Base-by-base conservation (phyloP, 192 early-diverging fungal species). In the Pecoramyces ruminantium region DNA sequence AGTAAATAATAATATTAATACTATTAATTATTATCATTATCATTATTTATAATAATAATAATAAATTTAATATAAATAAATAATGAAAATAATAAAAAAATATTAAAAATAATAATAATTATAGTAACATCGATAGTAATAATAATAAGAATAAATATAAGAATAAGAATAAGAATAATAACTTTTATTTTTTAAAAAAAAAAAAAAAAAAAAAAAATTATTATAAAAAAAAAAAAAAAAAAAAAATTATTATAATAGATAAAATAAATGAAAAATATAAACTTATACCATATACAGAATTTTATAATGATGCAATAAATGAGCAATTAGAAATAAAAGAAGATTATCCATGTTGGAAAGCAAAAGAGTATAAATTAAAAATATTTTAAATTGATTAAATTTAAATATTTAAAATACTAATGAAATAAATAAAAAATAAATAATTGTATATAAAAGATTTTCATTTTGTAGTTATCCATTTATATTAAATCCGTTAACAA, bases 401-500 rank as follows among this genome's bases (percentile, higher is more conserved):
- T 80, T 17, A 18, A 14, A 8, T 80, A 28, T 17, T 40, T 11
- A 29, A 21, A 58, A 67, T 29, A 28, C 16, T 25, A 21, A 29
- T 38, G 21, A 67, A 42, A 51, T 13, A 30, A 27, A 38, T 42
- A 79, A 6, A 40, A n/a, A 34, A 13, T 95, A 93, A 93, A 91
- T 93, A 84, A 88, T 88, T 18, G 83, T 90, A 13, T 77, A 34
- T 78, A 79, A 78, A 77, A 86, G 87, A 25, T 89, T 94, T 83
- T 90, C 92, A 21, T 92, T 93, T 78, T 94, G 93, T 83, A 90
- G 90, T 82, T 93, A 93, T 82, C 90, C 93, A 11, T 94, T 94
- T 67, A 87, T 93, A 29, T 84, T 94, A 29, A 92, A 88, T 28
- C 90, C 92, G 14, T 87, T 89, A 12, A 92, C 91, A 25, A 94